These are phyloP conservation scores for Aspergillus nomiae DNA, from an alignment of 2,329 filamentous ascomycete genomes.

Conservation along the genomic window DNA sequence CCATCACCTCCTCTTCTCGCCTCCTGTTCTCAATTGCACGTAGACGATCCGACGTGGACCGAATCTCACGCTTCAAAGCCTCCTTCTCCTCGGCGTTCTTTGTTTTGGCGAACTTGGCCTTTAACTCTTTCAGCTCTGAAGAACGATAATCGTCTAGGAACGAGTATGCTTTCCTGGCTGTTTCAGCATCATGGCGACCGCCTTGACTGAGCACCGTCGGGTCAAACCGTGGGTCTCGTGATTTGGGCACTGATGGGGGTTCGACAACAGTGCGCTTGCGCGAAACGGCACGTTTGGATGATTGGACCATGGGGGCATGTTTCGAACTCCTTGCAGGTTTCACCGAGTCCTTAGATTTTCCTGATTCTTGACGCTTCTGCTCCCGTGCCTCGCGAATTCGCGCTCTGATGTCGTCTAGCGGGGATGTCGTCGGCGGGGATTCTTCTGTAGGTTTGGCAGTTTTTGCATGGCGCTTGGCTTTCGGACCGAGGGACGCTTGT, in stretches of 20 bases:
- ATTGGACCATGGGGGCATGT: conserved; percentile 82
- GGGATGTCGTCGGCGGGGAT: conserved; percentile 25
- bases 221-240: conserved; percentile 88
- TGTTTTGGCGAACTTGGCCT: conserved; percentile 64
- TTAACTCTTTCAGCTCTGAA: conserved; percentile 77
- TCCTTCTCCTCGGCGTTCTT: conserved; percentile 69
- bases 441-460: conserved; percentile 14
- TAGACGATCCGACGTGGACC: conserved; percentile 76
- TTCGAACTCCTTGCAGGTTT: conserved; percentile 66
- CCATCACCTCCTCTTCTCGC: conserved; percentile 67
- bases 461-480: conserved; percentile 35
- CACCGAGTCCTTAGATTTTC: conserved; percentile 24
- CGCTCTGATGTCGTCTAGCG: conserved; percentile 41
- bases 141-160: conserved; percentile 87
- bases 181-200: conserved; percentile 36
- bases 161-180: conserved; percentile 73
- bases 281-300: conserved; percentile 80
- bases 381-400: conserved; percentile 46
- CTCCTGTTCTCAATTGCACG: conserved; percentile 72
- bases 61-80: conserved; percentile 69
- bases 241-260: conserved; percentile 56
- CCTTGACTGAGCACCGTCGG: conserved; percentile 52
- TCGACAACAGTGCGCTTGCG: conserved; percentile 75
- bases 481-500: conserved; percentile 65
- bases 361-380: conserved; percentile 39